A percentile compares a stretch with the other conserved stretches of the same genome.
These are phyloP conservation scores for Musa beccarii DNA, from an alignment of 176 grass and related monocot genomes.

Conservation along the genomic window DNA sequence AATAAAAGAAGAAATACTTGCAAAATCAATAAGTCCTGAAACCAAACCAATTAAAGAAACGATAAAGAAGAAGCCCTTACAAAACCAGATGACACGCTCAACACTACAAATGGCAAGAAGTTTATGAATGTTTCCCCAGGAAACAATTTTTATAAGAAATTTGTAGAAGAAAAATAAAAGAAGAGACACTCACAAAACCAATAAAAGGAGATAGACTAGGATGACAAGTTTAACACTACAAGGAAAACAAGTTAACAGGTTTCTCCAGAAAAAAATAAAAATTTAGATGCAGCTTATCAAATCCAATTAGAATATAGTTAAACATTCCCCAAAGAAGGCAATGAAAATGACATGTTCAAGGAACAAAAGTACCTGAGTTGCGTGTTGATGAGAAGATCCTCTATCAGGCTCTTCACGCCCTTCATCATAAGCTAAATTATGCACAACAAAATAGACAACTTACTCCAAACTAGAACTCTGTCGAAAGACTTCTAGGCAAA, in stretches of 20 bases:
- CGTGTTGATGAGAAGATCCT: slow-evolving; percentile 39
- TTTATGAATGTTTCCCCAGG: background rate
- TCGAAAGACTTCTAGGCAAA: no score
- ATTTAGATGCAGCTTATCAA: no score
- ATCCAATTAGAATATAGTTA: no score
- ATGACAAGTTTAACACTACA: no score
- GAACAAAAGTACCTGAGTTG: slow-evolving; percentile 51
- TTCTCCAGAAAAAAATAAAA: no score
- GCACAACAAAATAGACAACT: background rate
- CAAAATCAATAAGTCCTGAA: slow-evolving; percentile 50
- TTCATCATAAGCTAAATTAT: slow-evolving; percentile 69
- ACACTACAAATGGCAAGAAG: background rate
- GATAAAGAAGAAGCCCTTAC: background rate
- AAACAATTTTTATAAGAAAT: background rate
- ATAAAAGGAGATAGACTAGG: no score
- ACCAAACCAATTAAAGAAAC: background rate
- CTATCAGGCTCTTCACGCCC: slow-evolving; percentile 66
- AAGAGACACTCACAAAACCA: no score
- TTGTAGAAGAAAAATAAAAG: background rate
- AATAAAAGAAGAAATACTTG: no score
- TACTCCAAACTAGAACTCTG: background rate
- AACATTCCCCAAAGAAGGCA: no score
- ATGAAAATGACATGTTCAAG: background rate
- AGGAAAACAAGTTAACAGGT: no score
- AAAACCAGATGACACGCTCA: background rate